Evolutionary conservation across 1,284 basidiomycete species (phyloP).

Genomic region (Ustilago cynodontis): DNA sequence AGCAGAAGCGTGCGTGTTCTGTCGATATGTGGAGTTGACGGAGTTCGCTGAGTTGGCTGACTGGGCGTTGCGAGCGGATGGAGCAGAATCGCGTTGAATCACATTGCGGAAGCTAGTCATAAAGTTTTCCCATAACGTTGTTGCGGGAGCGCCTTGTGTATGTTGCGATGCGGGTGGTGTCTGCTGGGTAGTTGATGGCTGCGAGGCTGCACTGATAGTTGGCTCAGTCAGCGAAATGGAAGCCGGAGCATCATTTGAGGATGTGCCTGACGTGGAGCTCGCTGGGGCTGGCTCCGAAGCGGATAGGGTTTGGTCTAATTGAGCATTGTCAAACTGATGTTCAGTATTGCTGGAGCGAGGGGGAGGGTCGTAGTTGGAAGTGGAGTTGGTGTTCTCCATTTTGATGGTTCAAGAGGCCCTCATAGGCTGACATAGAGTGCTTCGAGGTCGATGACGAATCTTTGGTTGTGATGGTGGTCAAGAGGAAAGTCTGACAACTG

Average conservation of each 20-base stretch:
- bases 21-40: background rate
- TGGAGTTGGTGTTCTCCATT: conserved; percentile 28
- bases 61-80: background rate
- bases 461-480: conserved; percentile 3
- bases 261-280: background rate
- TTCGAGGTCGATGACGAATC: background rate
- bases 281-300: background rate
- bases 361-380: background rate
- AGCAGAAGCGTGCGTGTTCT: background rate
- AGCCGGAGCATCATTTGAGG: background rate
- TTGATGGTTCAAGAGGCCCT: conserved; percentile 10
- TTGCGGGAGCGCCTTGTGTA: conserved; percentile 5
- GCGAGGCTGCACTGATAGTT: background rate
- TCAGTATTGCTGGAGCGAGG: conserved; percentile 2
- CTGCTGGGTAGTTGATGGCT: background rate
- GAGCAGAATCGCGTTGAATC: conserved; percentile 7
- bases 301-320: background rate
- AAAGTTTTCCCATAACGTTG: conserved; percentile 42
- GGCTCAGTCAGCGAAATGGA: background rate
- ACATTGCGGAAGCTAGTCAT: conserved; percentile 36
- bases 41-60: background rate
- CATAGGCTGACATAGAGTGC: conserved; percentile 6
- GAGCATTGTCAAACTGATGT: background rate
- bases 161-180: background rate
- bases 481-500: background rate